Evolutionary conservation across 129 eudicot species (phyloP).

Genomic region (Chrysanthemum lavandulifolium): DNA sequence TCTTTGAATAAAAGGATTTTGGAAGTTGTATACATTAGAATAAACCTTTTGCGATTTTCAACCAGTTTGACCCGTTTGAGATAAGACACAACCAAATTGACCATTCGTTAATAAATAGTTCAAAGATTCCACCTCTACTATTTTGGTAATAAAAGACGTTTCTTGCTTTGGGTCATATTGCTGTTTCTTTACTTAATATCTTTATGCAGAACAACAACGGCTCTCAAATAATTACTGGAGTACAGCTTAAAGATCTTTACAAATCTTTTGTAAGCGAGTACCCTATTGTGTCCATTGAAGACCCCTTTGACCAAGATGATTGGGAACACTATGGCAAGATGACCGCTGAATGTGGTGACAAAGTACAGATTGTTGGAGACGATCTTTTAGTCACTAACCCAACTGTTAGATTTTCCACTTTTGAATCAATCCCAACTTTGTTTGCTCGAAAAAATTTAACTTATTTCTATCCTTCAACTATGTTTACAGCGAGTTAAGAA

Average conservation of each 20-base stretch:
- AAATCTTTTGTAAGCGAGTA: constrained; percentile 79
- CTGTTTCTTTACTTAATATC: neutral
- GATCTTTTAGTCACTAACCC: constrained; percentile 98
- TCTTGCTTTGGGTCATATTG: too few relatives aligned
- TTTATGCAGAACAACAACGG: constrained; percentile 76
- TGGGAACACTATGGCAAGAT: constrained; percentile 86
- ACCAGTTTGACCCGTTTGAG: too few relatives aligned
- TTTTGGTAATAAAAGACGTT: too few relatives aligned
- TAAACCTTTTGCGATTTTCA: too few relatives aligned
- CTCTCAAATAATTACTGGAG: constrained; percentile 80
- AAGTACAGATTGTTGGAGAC: constrained; percentile 98
- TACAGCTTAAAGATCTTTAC: constrained; percentile 89
- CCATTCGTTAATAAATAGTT: too few relatives aligned
- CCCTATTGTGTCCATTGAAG: constrained; percentile 96
- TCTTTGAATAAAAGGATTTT: too few relatives aligned
- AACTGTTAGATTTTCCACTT: constrained; percentile 48
- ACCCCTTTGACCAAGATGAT: constrained; percentile 99
- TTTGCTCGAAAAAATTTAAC: neutral
- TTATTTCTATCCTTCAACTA: constrained; percentile 9
- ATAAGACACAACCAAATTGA: too few relatives aligned
- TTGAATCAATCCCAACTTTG: neutral
- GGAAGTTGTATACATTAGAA: too few relatives aligned
- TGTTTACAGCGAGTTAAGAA: constrained; percentile 79
- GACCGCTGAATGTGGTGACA: constrained; percentile 71
- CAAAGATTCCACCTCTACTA: too few relatives aligned